Conservation (phyloP, 2,329 filamentous ascomycete species). For the Scedosporium dehoogii region DNA sequence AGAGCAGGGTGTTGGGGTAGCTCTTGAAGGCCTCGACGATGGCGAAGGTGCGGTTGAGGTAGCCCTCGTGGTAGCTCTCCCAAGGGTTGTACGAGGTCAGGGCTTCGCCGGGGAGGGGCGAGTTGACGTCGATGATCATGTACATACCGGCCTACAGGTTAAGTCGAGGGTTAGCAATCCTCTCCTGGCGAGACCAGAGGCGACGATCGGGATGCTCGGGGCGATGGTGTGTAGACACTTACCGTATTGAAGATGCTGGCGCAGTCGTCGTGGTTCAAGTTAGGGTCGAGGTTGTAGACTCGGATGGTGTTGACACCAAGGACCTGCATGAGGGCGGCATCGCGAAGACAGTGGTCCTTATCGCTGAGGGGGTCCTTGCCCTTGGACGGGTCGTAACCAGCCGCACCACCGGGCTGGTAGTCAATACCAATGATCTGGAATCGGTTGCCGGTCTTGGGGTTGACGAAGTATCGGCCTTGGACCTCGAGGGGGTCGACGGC, state of each 20-base stretch:
- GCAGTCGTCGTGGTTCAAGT: conserved; percentile 57
- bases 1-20: conserved; percentile 59
- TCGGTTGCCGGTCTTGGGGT: conserved; percentile 44
- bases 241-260: conserved; percentile 58
- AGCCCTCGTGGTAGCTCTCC: conserved; percentile 48
- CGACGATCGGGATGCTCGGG: background rate
- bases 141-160: conserved; percentile 50
- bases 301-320: conserved; percentile 58
- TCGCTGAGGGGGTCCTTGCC: conserved; percentile 52
- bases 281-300: conserved; percentile 58
- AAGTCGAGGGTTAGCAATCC: background rate
- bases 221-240: conserved; percentile 10
- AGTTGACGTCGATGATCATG: conserved; percentile 61
- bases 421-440: conserved; percentile 60
- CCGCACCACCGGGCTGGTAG: conserved; percentile 59
- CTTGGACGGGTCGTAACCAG: conserved; percentile 45
- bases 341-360: conserved; percentile 47
- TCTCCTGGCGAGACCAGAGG: no score
- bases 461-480: conserved; percentile 49
- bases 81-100: conserved; percentile 45
- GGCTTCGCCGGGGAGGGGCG: conserved; percentile 48
- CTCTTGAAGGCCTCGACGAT: conserved; percentile 57
- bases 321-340: conserved; percentile 56
- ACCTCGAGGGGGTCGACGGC: conserved; percentile 50
- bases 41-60: conserved; percentile 57